Evolutionary conservation across 495 filamentous ascomycete genomes (phyloP).

Genomic region (Xylaria intraflava): DNA sequence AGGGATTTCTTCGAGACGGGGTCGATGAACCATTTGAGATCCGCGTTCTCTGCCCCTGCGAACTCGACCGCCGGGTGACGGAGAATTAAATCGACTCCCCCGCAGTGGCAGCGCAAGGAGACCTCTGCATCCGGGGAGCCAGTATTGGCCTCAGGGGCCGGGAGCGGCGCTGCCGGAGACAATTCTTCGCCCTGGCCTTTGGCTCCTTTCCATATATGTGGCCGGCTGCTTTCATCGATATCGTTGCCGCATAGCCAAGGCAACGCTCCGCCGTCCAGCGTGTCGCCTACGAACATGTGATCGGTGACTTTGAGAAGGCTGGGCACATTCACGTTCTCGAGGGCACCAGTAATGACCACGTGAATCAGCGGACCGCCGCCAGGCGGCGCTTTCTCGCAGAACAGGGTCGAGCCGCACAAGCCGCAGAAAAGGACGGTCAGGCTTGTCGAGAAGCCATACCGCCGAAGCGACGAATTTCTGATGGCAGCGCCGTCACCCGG

Average conservation of each 20-base stretch:
- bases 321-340: conserved; percentile 19
- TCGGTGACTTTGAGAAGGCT: conserved; percentile 29
- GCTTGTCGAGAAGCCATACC: conserved; percentile 29
- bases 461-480: conserved; percentile 14
- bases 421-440: conserved; percentile 37
- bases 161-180: background rate
- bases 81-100: conserved; percentile 38
- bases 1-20: conserved; percentile 35
- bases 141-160: background rate
- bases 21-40: conserved; percentile 37
- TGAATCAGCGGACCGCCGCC: conserved; percentile 10
- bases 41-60: background rate
- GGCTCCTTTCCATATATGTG: conserved; percentile 7
- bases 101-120: conserved; percentile 43
- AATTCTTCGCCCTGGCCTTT: conserved; percentile 19
- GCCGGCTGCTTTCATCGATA: conserved; percentile 17
- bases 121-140: conserved; percentile 7
- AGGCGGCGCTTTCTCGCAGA: conserved; percentile 23
- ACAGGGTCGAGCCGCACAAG: conserved; percentile 39
- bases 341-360: conserved; percentile 29
- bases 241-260: conserved; percentile 26
- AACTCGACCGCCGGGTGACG: conserved; percentile 20
- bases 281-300: conserved; percentile 40
- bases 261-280: conserved; percentile 39
- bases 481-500: background rate